Percentiles rank a stretch among this genome's conserved stretches.
Conservation (phyloP, 148 eudicot species). For the Bassia scoparia region DNA sequence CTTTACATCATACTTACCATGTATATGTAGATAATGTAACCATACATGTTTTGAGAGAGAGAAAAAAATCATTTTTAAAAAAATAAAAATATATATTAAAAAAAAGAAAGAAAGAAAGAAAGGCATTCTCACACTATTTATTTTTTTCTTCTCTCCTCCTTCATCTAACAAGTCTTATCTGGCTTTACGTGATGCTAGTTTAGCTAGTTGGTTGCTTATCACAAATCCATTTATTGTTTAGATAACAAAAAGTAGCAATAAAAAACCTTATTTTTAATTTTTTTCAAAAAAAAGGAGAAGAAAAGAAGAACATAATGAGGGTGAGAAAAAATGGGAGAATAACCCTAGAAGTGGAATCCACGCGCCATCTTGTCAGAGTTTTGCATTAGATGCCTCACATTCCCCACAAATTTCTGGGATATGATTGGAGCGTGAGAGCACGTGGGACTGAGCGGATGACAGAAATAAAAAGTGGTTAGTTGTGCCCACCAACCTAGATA, state of each 20-base stretch:
- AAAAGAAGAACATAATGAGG: neutral
- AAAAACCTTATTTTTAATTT: neutral
- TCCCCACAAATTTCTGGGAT: conserved; percentile 17
- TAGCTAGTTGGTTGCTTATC: conserved; percentile 33
- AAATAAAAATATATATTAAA: neutral
- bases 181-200: conserved; percentile 1
- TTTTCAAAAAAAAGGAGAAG: neutral
- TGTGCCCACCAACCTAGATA: conserved; percentile 35
- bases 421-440: conserved; percentile 27
- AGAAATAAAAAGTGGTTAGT: neutral
- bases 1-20: conserved; percentile 1
- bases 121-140: conserved; percentile 20
- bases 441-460: neutral
- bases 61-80: neutral
- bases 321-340: neutral
- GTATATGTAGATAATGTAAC: too few species aligned
- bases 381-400: conserved; percentile 24
- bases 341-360: conserved; percentile 23
- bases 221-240: conserved; percentile 21
- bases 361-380: conserved; percentile 31
- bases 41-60: conserved; percentile 20
- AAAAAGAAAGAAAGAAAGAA: conserved; percentile 3
- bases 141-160: neutral
- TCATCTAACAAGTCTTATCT: neutral
- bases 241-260: neutral